These are phyloP conservation scores for Picochlorum sp. DNA, from an alignment of 139 green algal species.

Conservation along the genomic window DNA sequence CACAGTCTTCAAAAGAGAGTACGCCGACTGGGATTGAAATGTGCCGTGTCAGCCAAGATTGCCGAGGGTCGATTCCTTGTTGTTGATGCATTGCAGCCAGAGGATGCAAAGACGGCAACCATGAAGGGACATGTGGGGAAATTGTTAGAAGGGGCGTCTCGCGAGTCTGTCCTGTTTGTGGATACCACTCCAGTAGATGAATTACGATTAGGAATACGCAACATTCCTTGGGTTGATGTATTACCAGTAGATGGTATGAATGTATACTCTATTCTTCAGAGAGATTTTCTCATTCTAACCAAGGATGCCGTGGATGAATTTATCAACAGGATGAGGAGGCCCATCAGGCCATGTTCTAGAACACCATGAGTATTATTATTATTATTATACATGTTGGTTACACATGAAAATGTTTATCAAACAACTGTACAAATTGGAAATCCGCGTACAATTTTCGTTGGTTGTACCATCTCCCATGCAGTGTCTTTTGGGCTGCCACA, in stretches of 20 bases:
- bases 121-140: constrained; percentile 25
- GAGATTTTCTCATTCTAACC: constrained; percentile 72
- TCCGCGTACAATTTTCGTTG: constrained; percentile 68
- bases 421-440: constrained; percentile 61
- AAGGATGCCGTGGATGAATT: constrained; percentile 38
- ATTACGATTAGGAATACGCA: constrained; percentile 36
- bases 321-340: constrained; percentile 32
- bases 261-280: constrained; percentile 78
- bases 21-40: constrained; percentile 67
- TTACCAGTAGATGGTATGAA: constrained; percentile 61
- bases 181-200: constrained; percentile 30
- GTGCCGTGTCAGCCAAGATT: constrained; percentile 73
- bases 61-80: constrained; percentile 67
- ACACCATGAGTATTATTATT: neutral
- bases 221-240: constrained; percentile 58
- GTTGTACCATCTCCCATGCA: constrained; percentile 86
- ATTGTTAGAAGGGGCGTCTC: constrained; percentile 34
- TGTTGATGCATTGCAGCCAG: constrained; percentile 50
- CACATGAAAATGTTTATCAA: constrained; percentile 25
- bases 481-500: constrained; percentile 51
- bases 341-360: constrained; percentile 23
- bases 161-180: constrained; percentile 42
- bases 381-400: constrained; percentile 1
- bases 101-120: constrained; percentile 33
- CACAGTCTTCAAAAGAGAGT: constrained; percentile 67